A percentile compares a stretch with the other conserved stretches of the same genome.
These are phyloP conservation scores for Daldinia sp. DNA, from an alignment of 2,329 filamentous ascomycete genomes.

Conservation along the genomic window DNA sequence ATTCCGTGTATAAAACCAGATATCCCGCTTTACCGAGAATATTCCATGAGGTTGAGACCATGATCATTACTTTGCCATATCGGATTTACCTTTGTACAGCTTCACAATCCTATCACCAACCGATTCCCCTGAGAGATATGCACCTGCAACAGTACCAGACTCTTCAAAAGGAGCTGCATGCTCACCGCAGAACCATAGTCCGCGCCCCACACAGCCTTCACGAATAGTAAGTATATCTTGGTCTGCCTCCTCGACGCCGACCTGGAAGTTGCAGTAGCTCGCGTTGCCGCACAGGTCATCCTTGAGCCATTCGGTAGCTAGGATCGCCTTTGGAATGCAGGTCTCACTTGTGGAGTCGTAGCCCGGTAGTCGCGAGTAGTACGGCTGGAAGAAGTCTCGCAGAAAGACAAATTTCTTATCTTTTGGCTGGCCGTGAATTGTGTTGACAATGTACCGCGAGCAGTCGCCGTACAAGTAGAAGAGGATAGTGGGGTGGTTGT, in stretches of 20 bases:
- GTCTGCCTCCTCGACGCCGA: constrained; percentile 65
- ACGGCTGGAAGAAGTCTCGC: constrained; percentile 69
- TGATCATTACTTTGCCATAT: background rate
- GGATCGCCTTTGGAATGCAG: constrained; percentile 66
- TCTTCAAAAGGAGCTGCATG: constrained; percentile 71
- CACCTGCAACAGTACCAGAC: constrained; percentile 39
- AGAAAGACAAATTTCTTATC: constrained; percentile 48
- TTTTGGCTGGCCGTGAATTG: constrained; percentile 33
- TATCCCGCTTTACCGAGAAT: background rate
- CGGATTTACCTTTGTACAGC: constrained; percentile 10
- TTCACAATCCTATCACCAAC: constrained; percentile 27
- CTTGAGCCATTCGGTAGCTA: constrained; percentile 74
- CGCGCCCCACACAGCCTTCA: constrained; percentile 61
- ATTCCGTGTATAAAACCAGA: background rate
- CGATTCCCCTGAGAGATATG: constrained; percentile 38
- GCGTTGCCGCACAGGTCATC: constrained; percentile 76
- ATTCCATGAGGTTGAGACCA: background rate
- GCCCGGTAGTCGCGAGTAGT: constrained; percentile 72
- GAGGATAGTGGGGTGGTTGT: constrained; percentile 40
- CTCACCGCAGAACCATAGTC: constrained; percentile 78
- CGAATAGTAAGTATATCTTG: constrained; percentile 63
- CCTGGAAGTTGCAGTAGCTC: constrained; percentile 76
- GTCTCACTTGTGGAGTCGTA: constrained; percentile 59
- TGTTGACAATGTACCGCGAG: constrained; percentile 41
- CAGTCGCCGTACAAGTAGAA: constrained; percentile 46